Conservation (phyloP, 768 basidiomycete species). For the Russula sp. region DNA sequence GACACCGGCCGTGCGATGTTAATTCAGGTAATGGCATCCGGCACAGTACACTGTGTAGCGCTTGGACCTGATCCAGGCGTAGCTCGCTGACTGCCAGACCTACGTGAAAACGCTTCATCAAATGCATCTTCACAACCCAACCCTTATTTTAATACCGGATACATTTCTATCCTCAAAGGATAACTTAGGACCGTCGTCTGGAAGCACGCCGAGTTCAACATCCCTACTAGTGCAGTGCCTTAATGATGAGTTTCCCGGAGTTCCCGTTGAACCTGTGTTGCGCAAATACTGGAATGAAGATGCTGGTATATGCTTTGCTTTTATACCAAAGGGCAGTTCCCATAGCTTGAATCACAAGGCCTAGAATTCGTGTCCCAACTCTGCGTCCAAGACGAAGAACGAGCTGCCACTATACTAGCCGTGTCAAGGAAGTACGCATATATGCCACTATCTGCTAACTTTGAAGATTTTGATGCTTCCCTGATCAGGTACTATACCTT, state of each 20-base stretch:
- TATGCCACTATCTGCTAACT: slow-evolving; percentile 17
- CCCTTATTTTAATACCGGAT: slow-evolving; percentile 71
- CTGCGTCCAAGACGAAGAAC: slow-evolving; percentile 73
- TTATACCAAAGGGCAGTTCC: not conserved
- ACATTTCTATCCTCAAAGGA: slow-evolving; percentile 64
- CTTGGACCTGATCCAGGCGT: slow-evolving; percentile 1
- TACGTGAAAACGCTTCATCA: slow-evolving; percentile 86
- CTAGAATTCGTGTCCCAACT: slow-evolving; percentile 73
- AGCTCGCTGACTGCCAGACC: slow-evolving; percentile 83
- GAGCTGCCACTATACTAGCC: slow-evolving; percentile 71
- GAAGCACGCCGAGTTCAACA: slow-evolving; percentile 39
- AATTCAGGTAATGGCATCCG: slow-evolving; percentile 52
- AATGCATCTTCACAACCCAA: slow-evolving; percentile 69
- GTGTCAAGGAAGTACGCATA: slow-evolving; percentile 69
- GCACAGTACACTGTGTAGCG: not conserved
- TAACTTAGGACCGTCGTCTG: slow-evolving; percentile 36
- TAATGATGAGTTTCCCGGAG: slow-evolving; percentile 62
- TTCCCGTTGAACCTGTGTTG: slow-evolving; percentile 60
- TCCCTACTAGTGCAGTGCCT: slow-evolving; percentile 69
- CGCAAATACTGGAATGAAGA: slow-evolving; percentile 84
- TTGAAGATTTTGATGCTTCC: slow-evolving; percentile 11
- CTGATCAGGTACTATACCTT: slow-evolving; percentile 74
- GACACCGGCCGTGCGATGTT: slow-evolving; percentile 70
- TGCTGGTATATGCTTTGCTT: slow-evolving; percentile 41
- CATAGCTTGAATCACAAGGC: slow-evolving; percentile 36